phyloP scores from a whole-genome alignment of 805 yeast species.

The Hanseniaspora meyeri region DNA sequence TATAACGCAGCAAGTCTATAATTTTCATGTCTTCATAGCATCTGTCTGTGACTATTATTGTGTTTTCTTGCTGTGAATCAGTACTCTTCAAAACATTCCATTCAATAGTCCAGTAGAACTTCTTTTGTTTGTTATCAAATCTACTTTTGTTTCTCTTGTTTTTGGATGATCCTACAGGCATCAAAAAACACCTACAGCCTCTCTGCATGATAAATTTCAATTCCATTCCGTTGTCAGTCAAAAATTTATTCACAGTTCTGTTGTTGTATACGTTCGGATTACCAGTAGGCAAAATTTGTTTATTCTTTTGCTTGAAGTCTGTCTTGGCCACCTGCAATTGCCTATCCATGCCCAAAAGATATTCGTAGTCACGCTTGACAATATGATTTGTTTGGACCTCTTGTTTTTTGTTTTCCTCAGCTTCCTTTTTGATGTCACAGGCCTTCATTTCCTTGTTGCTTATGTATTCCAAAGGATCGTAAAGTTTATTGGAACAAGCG shows the following conservation, averaged over 20 bases:
- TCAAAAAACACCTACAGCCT: constrained; percentile 50
- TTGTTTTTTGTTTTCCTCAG: constrained; percentile 28
- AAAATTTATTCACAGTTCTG: constrained; percentile 15
- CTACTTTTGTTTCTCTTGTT: constrained; percentile 51
- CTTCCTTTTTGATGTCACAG: constrained; percentile 19
- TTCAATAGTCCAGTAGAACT: constrained; percentile 71
- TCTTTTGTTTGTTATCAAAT: constrained; percentile 49
- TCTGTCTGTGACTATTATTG: constrained; percentile 6
- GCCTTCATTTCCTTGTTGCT: constrained; percentile 18
- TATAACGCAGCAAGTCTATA: background rate
- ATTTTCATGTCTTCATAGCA: constrained; percentile 6
- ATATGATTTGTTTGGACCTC: constrained; percentile 16
- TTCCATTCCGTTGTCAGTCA: constrained; percentile 16
- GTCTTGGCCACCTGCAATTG: constrained; percentile 44
- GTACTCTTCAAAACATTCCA: constrained; percentile 37
- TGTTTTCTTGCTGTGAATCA: constrained; percentile 19
- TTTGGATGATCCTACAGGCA: constrained; percentile 69
- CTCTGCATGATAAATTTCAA: constrained; percentile 34
- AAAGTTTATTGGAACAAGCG: constrained; percentile 51
- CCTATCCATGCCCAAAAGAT: constrained; percentile 49
- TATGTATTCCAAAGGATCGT: constrained; percentile 48
- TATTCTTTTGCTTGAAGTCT: constrained; percentile 37
- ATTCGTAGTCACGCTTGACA: constrained; percentile 76
- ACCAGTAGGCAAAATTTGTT: constrained; percentile 26
- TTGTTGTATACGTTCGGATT: constrained; percentile 18